Percentiles rank a stretch among this genome's conserved stretches.
Conservation (phyloP, 169 alveolate species). For the Perkinsus chesapeaki region DNA sequence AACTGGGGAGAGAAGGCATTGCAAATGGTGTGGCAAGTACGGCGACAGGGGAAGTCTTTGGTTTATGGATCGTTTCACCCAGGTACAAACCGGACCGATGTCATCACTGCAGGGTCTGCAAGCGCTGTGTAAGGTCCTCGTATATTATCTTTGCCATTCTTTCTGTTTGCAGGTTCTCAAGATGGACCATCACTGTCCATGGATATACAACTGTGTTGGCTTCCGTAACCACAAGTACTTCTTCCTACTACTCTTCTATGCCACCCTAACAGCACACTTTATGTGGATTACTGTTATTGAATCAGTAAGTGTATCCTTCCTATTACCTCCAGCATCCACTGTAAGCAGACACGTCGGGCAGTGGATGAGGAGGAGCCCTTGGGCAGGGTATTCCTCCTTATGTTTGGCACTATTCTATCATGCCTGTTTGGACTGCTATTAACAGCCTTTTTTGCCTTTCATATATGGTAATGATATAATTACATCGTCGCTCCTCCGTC, state of each 20-base stretch:
- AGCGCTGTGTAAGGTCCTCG: slow-evolving; percentile 51
- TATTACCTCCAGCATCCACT: slow-evolving; percentile 2
- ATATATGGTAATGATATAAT: slow-evolving; percentile 41
- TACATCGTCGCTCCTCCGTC: not conserved
- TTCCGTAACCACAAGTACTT: slow-evolving; percentile 68
- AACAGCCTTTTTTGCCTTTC: slow-evolving; percentile 55
- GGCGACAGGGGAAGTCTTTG: not conserved
- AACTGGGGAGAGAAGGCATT: slow-evolving; percentile 54
- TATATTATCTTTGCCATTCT: no score
- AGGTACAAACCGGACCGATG: slow-evolving; percentile 68
- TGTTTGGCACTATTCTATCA: slow-evolving; percentile 52
- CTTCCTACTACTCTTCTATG: slow-evolving; percentile 47
- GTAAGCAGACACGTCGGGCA: not conserved
- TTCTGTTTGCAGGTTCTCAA: slow-evolving; percentile 65
- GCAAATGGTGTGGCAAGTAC: slow-evolving; percentile 63
- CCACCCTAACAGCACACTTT: slow-evolving; percentile 39
- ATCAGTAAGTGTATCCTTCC: slow-evolving; percentile 2
- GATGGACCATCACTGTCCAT: slow-evolving; percentile 79
- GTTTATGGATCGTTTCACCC: not conserved
- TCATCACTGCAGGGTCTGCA: slow-evolving; percentile 54
- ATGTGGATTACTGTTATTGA: slow-evolving; percentile 15
- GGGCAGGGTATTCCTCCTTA: slow-evolving; percentile 43
- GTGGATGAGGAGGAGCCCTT: slow-evolving; percentile 34
- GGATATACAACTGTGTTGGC: slow-evolving; percentile 72
- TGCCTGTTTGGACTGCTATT: slow-evolving; percentile 41